phyloP scores from a whole-genome alignment of 176 grass and related monocot species.

The Oryza punctata region DNA sequence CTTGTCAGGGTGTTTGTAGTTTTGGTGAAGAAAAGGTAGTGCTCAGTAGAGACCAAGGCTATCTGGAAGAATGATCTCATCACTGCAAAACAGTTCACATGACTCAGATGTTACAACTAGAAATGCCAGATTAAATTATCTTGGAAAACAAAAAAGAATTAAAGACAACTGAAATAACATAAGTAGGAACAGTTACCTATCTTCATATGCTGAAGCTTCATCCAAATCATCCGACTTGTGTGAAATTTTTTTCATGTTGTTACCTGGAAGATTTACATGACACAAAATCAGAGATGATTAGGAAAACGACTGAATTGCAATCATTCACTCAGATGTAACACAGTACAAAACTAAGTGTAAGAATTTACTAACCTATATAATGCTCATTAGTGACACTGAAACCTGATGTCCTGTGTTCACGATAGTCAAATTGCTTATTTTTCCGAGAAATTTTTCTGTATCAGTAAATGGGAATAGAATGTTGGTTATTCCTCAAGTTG shows the following conservation, averaged over 20 bases:
- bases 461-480: conserved; percentile 10
- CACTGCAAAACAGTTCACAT: conserved; percentile 37
- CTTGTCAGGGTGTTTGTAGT: background rate
- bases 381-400: background rate
- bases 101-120: conserved; percentile 6
- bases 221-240: background rate
- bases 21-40: background rate
- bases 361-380: conserved; percentile 25
- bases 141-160: no score
- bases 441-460: conserved; percentile 10
- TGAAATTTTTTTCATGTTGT: background rate
- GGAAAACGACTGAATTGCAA: background rate
- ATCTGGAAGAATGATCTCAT: conserved; percentile 35
- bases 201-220: background rate
- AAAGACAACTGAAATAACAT: conserved; percentile 6
- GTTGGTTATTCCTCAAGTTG: conserved; percentile 16
- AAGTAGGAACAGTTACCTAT: conserved; percentile 38
- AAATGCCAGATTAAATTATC: background rate
- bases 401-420: background rate
- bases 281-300: background rate
- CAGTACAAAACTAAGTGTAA: background rate
- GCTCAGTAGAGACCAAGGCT: conserved; percentile 24
- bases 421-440: background rate
- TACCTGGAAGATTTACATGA: conserved; percentile 33
- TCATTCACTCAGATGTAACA: background rate